Evolutionary conservation across 2,329 filamentous ascomycete genomes (phyloP).

Genomic region (Fusarium decemcellulare): DNA sequence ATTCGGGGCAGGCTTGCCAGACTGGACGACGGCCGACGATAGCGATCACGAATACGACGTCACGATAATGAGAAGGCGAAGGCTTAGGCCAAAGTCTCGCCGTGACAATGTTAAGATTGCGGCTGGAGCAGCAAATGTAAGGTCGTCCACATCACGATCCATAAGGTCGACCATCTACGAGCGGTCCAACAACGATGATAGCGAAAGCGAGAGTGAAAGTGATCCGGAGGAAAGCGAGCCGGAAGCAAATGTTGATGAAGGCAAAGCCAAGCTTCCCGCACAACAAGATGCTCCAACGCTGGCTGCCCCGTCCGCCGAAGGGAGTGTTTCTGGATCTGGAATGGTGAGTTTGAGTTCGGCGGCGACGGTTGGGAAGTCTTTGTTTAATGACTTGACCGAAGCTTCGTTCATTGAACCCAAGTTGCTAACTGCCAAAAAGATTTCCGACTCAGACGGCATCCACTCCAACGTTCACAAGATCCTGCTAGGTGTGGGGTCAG

Average conservation of each 20-base stretch:
- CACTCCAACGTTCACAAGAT: slow-evolving; percentile 45
- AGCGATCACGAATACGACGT: slow-evolving; percentile 39
- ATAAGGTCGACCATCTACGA: slow-evolving; percentile 2
- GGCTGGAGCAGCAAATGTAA: slow-evolving; percentile 22
- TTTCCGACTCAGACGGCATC: slow-evolving; percentile 21
- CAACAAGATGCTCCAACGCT: slow-evolving; percentile 16
- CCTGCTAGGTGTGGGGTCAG: slow-evolving; percentile 40
- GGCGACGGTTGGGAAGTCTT: not conserved
- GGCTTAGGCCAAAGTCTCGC: slow-evolving; percentile 14
- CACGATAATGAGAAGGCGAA: slow-evolving; percentile 33
- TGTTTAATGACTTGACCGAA: not conserved
- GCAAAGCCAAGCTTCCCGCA: slow-evolving; percentile 11
- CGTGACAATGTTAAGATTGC: slow-evolving; percentile 18
- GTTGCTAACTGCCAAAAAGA: slow-evolving; percentile 29
- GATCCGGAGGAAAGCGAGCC: not conserved
- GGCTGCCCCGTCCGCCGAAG: slow-evolving; percentile 30
- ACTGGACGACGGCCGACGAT: slow-evolving; percentile 49
- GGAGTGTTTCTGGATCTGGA: slow-evolving; percentile 17
- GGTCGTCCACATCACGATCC: slow-evolving; percentile 7
- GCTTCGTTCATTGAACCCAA: not conserved
- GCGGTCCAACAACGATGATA: slow-evolving; percentile 9
- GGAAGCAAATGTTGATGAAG: not conserved
- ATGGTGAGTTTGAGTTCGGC: slow-evolving; percentile 35
- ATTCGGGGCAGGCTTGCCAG: slow-evolving; percentile 33
- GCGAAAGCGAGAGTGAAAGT: slow-evolving; percentile 5